These are phyloP conservation scores for Calonectria crousiana DNA, from an alignment of 2,329 filamentous ascomycete species.

Conservation along the genomic window DNA sequence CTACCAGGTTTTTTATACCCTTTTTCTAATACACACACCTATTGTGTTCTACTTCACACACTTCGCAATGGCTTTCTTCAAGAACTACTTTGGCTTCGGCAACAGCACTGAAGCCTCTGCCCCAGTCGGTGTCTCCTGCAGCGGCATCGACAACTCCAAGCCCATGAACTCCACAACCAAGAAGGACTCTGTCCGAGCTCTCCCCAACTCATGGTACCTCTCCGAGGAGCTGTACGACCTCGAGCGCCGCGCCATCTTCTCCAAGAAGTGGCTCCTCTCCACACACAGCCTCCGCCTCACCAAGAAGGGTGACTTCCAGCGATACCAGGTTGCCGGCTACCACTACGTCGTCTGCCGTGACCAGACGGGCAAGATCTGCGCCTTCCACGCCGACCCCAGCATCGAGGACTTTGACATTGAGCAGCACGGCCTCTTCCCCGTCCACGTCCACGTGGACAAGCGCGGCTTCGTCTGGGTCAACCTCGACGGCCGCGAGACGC, in stretches of 20 bases:
- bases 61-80: slow-evolving; percentile 9
- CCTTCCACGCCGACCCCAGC: slow-evolving; percentile 65
- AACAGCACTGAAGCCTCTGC: not conserved
- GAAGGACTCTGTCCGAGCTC: slow-evolving; percentile 44
- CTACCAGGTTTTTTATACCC: not conserved
- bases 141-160: not conserved
- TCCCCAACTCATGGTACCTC: slow-evolving; percentile 65
- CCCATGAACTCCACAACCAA: slow-evolving; percentile 5
- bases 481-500: slow-evolving; percentile 59
- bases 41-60: not conserved
- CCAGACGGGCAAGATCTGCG: slow-evolving; percentile 62
- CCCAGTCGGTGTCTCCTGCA: not conserved
- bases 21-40: not conserved
- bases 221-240: slow-evolving; percentile 66
- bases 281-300: slow-evolving; percentile 63
- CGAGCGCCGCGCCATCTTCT: slow-evolving; percentile 68
- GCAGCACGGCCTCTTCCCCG: slow-evolving; percentile 65
- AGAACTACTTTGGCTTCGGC: slow-evolving; percentile 15
- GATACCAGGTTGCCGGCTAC: slow-evolving; percentile 66
- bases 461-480: slow-evolving; percentile 71
- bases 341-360: slow-evolving; percentile 60
- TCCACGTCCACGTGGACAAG: slow-evolving; percentile 64
- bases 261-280: slow-evolving; percentile 65
- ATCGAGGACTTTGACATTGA: slow-evolving; percentile 66
- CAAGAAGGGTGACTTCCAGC: slow-evolving; percentile 67